These are phyloP conservation scores for Emergomyces africanus DNA, from an alignment of 2,329 filamentous ascomycete genomes.

Conservation along the genomic window DNA sequence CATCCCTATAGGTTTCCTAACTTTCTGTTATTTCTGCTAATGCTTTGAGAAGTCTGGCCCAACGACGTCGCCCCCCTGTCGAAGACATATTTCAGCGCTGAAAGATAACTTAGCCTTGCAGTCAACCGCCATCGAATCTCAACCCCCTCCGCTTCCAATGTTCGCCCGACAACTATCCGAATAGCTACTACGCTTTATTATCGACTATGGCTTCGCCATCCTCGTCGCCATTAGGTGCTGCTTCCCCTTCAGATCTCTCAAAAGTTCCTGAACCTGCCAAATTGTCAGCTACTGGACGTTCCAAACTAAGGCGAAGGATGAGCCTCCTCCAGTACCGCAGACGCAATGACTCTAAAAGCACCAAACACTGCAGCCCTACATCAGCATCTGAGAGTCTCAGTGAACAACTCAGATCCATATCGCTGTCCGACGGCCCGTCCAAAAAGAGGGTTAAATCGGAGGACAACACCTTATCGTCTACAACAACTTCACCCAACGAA, in stretches of 20 bases:
- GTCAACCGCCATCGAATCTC: not conserved
- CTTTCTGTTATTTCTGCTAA: not conserved
- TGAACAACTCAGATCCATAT: not conserved
- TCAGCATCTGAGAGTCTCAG: not conserved
- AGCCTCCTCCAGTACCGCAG: conserved; percentile 1
- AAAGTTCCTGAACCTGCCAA: not conserved
- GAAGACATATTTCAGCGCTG: not conserved
- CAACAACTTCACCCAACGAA: not conserved
- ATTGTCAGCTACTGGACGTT: not conserved
- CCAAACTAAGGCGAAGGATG: not conserved
- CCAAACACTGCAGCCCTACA: not conserved
- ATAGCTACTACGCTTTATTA: not conserved
- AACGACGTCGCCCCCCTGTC: not conserved
- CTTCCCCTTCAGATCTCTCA: not conserved
- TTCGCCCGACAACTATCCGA: not conserved
- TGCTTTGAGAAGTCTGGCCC: not conserved
- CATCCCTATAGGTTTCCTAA: not conserved
- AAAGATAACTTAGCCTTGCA: not conserved
- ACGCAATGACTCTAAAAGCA: not conserved
- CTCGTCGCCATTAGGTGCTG: not conserved
- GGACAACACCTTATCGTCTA: not conserved
- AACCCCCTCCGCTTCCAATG: not conserved
- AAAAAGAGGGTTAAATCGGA: conserved; percentile 3
- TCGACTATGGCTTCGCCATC: not conserved
- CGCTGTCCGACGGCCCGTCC: not conserved